These are phyloP conservation scores for Macrolepiota fuliginosa DNA, from an alignment of 768 basidiomycete species.

Conservation along the genomic window DNA sequence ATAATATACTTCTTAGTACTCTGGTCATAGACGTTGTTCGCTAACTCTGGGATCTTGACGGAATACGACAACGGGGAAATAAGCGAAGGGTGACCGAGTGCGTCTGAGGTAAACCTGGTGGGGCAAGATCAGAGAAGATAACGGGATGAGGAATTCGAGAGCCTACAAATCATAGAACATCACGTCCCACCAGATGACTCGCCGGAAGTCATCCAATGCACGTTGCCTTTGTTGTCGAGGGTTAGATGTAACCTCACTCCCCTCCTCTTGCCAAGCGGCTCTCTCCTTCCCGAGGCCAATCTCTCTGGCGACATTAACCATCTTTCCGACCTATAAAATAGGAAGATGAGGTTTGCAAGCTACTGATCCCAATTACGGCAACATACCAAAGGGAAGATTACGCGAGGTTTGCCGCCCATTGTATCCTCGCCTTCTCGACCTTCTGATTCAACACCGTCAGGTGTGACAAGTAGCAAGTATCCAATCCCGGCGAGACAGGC, in stretches of 20 bases:
- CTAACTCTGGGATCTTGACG: slow-evolving; percentile 53
- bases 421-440: slow-evolving; percentile 10
- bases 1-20: slow-evolving; percentile 5
- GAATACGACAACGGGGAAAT: slow-evolving; percentile 55
- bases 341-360: background rate
- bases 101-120: slow-evolving; percentile 67
- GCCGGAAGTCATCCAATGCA: slow-evolving; percentile 24
- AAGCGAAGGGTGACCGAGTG: slow-evolving; percentile 59
- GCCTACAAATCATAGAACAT: slow-evolving; percentile 76
- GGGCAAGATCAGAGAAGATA: slow-evolving; percentile 1
- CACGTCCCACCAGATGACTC: slow-evolving; percentile 75
- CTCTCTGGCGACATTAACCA: slow-evolving; percentile 61
- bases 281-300: slow-evolving; percentile 65
- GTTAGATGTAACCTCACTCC: slow-evolving; percentile 18
- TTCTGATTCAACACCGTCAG: slow-evolving; percentile 5
- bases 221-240: background rate
- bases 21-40: slow-evolving; percentile 18
- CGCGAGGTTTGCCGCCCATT: slow-evolving; percentile 3
- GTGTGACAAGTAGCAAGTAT: slow-evolving; percentile 27
- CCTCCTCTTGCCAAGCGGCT: slow-evolving; percentile 31
- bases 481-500: slow-evolving; percentile 56
- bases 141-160: slow-evolving; percentile 6
- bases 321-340: slow-evolving; percentile 54
- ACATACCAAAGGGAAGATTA: slow-evolving; percentile 29
- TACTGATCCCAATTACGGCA: background rate